Evolutionary conservation across 352 stramenopile species (phyloP).

Genomic region (Halophytophthora batemanensis): DNA sequence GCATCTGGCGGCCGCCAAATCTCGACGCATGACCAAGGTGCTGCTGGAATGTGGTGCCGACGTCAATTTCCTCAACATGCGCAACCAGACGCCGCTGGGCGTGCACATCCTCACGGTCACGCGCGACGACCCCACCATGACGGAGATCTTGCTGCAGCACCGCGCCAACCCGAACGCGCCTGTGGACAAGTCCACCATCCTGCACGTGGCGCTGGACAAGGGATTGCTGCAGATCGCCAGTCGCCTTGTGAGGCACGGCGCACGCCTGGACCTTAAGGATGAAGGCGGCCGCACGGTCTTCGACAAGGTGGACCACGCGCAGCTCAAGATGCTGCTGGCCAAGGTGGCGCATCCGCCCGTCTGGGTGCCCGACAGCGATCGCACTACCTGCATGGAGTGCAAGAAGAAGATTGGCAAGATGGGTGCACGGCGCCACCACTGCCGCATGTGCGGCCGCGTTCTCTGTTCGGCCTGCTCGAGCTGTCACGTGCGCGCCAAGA

Average conservation of each 20-base stretch:
- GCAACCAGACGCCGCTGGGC: conserved; percentile 60
- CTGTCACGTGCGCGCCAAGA: conserved; percentile 45
- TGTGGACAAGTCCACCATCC: conserved; percentile 58
- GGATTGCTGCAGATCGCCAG: conserved; percentile 44
- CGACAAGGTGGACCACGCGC: conserved; percentile 46
- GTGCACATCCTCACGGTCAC: conserved; percentile 64
- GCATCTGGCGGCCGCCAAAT: conserved; percentile 60
- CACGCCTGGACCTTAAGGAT: conserved; percentile 54
- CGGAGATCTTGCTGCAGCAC: conserved; percentile 58
- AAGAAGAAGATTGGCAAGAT: conserved; percentile 70
- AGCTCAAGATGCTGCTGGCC: conserved; percentile 47
- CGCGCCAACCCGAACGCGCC: conserved; percentile 51
- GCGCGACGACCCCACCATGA: conserved; percentile 55
- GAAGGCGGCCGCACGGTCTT: conserved; percentile 60
- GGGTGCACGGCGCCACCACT: conserved; percentile 65
- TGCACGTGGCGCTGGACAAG: conserved; percentile 65
- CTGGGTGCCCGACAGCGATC: conserved; percentile 59
- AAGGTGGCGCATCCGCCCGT: conserved; percentile 42
- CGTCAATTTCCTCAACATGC: conserved; percentile 66
- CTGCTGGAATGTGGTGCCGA: conserved; percentile 53
- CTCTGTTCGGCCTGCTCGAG: conserved; percentile 59
- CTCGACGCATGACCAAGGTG: conserved; percentile 59
- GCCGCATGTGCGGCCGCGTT: conserved; percentile 75
- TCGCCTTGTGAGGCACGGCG: conserved; percentile 51
- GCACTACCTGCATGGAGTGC: conserved; percentile 63